phyloP scores from a whole-genome alignment of 495 filamentous ascomycete species.

The Aspergillus hancockii region DNA sequence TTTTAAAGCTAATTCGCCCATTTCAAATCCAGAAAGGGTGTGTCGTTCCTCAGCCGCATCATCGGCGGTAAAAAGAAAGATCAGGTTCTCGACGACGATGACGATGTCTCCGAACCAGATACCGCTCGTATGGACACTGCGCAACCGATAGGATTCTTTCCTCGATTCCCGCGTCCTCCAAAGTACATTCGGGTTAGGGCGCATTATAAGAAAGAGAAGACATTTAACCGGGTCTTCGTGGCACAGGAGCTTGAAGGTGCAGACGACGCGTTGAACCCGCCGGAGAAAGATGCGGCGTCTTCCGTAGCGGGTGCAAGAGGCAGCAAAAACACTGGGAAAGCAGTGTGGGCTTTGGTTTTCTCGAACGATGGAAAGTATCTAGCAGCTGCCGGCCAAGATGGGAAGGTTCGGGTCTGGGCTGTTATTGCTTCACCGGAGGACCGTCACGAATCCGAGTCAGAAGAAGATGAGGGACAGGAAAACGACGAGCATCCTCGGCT shows the following conservation, averaged over 20 bases:
- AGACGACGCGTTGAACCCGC: constrained; percentile 17
- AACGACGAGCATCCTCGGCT: constrained; percentile 54
- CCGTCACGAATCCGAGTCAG: constrained; percentile 65
- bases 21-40: constrained; percentile 65
- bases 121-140: constrained; percentile 77
- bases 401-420: constrained; percentile 84
- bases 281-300: constrained; percentile 29
- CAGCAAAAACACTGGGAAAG: constrained; percentile 42
- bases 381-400: constrained; percentile 85
- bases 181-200: constrained; percentile 85
- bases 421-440: constrained; percentile 84
- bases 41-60: constrained; percentile 89
- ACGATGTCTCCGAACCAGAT: constrained; percentile 72
- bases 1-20: constrained; percentile 2
- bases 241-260: constrained; percentile 74
- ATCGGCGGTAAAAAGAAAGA: constrained; percentile 75
- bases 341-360: constrained; percentile 90
- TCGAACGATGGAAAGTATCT: constrained; percentile 92
- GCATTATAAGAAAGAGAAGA: constrained; percentile 77
- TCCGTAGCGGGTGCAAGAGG: constrained; percentile 38
- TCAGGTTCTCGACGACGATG: constrained; percentile 52
- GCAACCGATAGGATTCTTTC: constrained; percentile 83
- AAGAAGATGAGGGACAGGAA: constrained; percentile 60
- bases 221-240: constrained; percentile 85
- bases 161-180: constrained; percentile 84